These are phyloP conservation scores for Schizonepeta tenuifolia DNA, from an alignment of 257 asterid genomes.

Conservation along the genomic window DNA sequence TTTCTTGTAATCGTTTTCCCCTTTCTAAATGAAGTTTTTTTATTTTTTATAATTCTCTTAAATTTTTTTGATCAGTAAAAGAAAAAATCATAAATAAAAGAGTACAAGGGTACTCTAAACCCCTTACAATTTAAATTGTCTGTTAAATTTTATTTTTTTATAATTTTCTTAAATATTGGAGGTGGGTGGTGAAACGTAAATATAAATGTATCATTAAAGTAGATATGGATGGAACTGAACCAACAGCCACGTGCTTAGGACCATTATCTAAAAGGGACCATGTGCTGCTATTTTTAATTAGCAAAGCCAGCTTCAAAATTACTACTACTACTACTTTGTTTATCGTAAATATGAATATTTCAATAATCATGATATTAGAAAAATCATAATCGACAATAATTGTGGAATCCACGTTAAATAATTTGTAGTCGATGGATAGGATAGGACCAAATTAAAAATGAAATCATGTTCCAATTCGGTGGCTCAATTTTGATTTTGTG, in stretches of 20 bases:
- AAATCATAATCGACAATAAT: conserved; percentile 5
- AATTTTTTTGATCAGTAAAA: too few relatives aligned
- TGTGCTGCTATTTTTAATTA: conserved; percentile 14
- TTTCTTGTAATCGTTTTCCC: background rate
- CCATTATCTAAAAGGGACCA: conserved; percentile 25
- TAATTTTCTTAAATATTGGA: background rate
- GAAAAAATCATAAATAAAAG: too few relatives aligned
- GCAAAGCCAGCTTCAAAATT: conserved; percentile 5
- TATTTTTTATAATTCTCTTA: background rate
- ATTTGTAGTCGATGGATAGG: background rate
- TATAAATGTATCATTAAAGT: conserved; percentile 20
- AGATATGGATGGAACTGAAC: conserved; percentile 13
- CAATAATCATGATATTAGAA: background rate
- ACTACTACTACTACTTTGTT: too few relatives aligned
- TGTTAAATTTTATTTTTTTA: too few relatives aligned
- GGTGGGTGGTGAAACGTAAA: background rate
- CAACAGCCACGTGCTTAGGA: conserved; percentile 33
- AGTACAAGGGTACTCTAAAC: too few relatives aligned
- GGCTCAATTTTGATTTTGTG: background rate
- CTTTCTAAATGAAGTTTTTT: background rate
- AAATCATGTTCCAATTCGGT: conserved; percentile 12
- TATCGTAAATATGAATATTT: background rate
- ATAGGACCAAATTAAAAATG: conserved; percentile 4
- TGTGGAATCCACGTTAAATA: background rate
- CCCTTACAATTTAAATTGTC: too few relatives aligned